Conservation (phyloP, 2,329 filamentous ascomycete genomes). For the Claviceps paspali region DNA sequence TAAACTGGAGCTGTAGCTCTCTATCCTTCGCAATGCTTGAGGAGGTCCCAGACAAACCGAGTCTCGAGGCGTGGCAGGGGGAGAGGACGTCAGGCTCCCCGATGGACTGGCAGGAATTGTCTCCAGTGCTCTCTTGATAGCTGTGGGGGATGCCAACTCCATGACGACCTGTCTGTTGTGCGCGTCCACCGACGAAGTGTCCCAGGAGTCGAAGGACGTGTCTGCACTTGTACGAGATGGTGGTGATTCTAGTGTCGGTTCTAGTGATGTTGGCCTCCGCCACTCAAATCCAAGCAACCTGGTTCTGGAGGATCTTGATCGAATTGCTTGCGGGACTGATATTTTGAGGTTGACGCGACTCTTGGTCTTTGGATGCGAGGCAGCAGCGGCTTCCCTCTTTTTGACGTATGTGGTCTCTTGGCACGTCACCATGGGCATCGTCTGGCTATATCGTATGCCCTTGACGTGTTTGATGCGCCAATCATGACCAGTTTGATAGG, state of each 20-base stretch:
- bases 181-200: conserved; percentile 51
- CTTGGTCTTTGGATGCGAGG: conserved; percentile 18
- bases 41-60: conserved; percentile 34
- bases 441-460: conserved; percentile 35
- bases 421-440: conserved; percentile 19
- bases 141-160: conserved; percentile 29
- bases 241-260: conserved; percentile 30
- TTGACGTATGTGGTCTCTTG: conserved; percentile 21
- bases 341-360: conserved; percentile 16
- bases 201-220: conserved; percentile 64
- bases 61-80: conserved; percentile 36
- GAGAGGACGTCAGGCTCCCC: conserved; percentile 46
- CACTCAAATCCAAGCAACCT: conserved; percentile 32
- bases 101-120: conserved; percentile 55
- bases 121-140: conserved; percentile 43
- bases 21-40: conserved; percentile 26
- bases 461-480: conserved; percentile 25
- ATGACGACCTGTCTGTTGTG: conserved; percentile 44
- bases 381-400: conserved; percentile 27
- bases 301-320: conserved; percentile 42
- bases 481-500: conserved; percentile 16
- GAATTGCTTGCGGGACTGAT: conserved; percentile 30
- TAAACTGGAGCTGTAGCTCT: conserved; percentile 34
- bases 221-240: conserved; percentile 24
- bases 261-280: conserved; percentile 31